Evolutionary conservation across 495 filamentous ascomycete genomes (phyloP), one percentile per base, ranked within the genome.

Genomic region (Choiromyces venosus): DNA sequence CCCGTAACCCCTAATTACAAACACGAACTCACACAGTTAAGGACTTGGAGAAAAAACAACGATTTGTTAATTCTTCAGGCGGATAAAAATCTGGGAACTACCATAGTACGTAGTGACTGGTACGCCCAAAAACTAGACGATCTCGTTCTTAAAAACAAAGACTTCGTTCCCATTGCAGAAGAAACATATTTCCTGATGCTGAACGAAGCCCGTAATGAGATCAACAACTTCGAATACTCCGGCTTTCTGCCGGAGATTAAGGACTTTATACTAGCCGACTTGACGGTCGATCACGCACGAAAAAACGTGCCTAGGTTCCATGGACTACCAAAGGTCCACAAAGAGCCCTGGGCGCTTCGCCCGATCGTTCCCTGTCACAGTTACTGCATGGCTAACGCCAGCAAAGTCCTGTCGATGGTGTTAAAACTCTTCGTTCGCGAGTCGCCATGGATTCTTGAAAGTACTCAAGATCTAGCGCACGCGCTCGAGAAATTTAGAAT

Each of bases 281-380:
- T 1, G 0, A 21, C 0, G 0, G 5, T 44, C 0, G 3, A 44
- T 5, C 0, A 16, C 40, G 16, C 1, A 4, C 2, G 6, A 0
- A 19, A 19, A 18, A 5, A n/a, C 25, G 16, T 66, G 18, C 70
- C 64, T 0, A 72, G 33, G 12, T 72, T 72, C 38, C 70, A 72
- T 12, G 70, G 70, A 3, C 36, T 67, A 0, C 70, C 70, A 0
- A 72, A 72, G 14, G 25, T 71, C 8, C 70, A 71, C 3, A 71
- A 71, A 7, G 37, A 14, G 1, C 70, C 70, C 4, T 71, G 70
- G 64, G 46, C 42, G 1, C 61, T 71, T 0, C 33, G 70, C 0
- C 70, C 70, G 0, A 71, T 71, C 1, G 70, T 71, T 0, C 70
- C 70, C 0, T 71, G 64, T 36, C 70, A 71, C 3, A 66, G 61